Base-by-base conservation (phyloP, 2,329 filamentous ascomycete species). In the Chrysoporthe puriensis region DNA sequence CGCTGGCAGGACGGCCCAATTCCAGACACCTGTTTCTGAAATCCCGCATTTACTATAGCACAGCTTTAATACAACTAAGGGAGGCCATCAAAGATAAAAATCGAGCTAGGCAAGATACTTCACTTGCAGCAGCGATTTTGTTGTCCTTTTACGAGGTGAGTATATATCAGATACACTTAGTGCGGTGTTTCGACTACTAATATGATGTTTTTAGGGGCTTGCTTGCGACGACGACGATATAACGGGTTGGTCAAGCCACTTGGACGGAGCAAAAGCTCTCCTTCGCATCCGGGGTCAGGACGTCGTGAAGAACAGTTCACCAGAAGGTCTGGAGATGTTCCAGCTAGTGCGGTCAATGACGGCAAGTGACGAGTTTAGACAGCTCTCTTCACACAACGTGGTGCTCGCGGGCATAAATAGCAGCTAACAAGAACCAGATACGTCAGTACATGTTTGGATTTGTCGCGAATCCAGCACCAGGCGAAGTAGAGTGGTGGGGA, bases 121-220 rank as follows among this genome's bases (percentile, higher is more conserved):
- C 71, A 3, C 69, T 74, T 4, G 73, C 73, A 2, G 67, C 73
- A 9, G 66, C 70, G 3, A 73, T 74, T 11, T 21, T 74, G 32
- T 44, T 74, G 11, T 73, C 72, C 1, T 72, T 73, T n/a, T 74
- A 73, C n/a, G 73, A 74, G 61, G 69, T 70, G 42, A n/a, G 66
- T 59, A 26, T 4, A 4, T 14, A 26, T n/a, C 48, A 1, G 3
- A 4, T 9, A 26, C 26, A 26, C 26, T 26, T 26, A 26, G 26
- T 26, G 26, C 26, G 26, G 26, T 26, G 9, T 52, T 21, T 26
- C 4, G 5, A 2, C n/a, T 3, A 34, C 21, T 54, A 11, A 54
- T 32, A 14, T 16, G 8, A 1, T 40, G 1, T 52, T 13, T 52
- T 3, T 21, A 70, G 67, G 71, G 69, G 0, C 62, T 74, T 7